Percentiles rank a stretch among this genome's conserved stretches.
Conservation (phyloP, 164 flowering plant genomes). For the Berberis vulgaris region DNA sequence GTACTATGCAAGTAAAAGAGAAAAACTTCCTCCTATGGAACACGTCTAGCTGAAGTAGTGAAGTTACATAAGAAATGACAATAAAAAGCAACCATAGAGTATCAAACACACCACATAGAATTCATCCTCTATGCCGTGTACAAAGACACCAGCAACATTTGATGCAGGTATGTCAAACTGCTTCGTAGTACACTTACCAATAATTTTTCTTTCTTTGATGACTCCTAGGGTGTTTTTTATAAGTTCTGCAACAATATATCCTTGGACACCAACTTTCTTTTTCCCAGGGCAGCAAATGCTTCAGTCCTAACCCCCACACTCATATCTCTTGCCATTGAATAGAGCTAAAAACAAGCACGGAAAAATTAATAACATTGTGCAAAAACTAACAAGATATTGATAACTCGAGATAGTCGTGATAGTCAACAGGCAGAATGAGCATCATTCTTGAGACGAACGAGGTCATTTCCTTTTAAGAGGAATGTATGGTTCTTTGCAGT, state of each 20-base stretch:
- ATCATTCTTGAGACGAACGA: no score
- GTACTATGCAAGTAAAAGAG: not conserved
- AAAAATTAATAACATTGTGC: not conserved
- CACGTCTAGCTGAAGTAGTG: no score
- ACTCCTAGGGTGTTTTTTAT: constrained; percentile 43
- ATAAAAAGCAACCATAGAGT: not conserved
- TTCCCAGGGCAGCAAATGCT: constrained; percentile 66
- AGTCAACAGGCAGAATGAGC: no score
- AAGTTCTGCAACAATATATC: constrained; percentile 55
- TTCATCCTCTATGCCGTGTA: constrained; percentile 96
- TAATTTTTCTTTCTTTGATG: constrained; percentile 27
- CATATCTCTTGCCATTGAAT: constrained; percentile 80
- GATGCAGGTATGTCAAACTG: constrained; percentile 25
- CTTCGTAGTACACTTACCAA: constrained; percentile 16
- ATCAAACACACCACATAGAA: constrained; percentile 47
- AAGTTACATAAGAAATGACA: no score
- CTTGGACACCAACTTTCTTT: constrained; percentile 45
- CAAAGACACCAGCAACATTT: constrained; percentile 65
- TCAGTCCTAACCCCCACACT: constrained; percentile 54
- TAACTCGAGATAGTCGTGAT: no score
- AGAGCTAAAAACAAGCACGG: constrained; percentile 42
- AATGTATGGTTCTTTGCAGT: no score
- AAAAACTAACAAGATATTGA: no score
- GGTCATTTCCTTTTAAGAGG: no score
- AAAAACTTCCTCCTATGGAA: not conserved